Evolutionary conservation across 2,329 filamentous ascomycete species (phyloP), one percentile per base, ranked within the genome.

Genomic region (Lachnellula willkommii): DNA sequence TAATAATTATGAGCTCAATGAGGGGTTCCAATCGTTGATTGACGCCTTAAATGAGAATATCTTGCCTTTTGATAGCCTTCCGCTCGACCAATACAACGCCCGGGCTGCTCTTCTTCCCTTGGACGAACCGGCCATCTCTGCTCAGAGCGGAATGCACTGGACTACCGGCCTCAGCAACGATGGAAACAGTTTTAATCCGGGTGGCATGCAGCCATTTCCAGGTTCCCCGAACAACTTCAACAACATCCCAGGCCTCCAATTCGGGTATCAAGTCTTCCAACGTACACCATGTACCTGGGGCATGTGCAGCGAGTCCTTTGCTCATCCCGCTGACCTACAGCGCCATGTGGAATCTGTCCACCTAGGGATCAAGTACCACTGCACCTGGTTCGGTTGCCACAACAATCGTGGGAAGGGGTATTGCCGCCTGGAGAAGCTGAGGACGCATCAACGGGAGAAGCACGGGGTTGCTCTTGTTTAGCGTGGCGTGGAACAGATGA

Each of bases 391-490:
- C 2, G 58, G 54, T 1, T 63, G 56, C 17, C 5, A 9, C 40
- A 60, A 62, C 46, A 62, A 62, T 24, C 14, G 50, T 26, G 58
- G 60, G 17, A 59, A 62, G 9, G 60, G 61, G 11, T 63, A 61
- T 17, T 57, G 58, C 17, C 60, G 60, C 47, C 28, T 54, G 14
- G 57, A 62, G 49, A 62, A 63, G 26, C 39, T 63, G 55, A 59
- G 48, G 40, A 47, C 52, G 15, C 60, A 63, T 52, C 56, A 56
- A 47, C 60, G 48, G 35, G 22, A 63, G 50, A 60, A 55, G 49
- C 61, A 62, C 53, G 60, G 61, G 1, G 36, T 54, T 52, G 50
- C 55, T 57, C 32, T 53, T 2, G 15, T 53, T 26, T 53, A 39
- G 17, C 17, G n/a, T 7, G 40, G 9, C n/a, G 9, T 43, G 4